A percentile compares a stretch with the other conserved stretches of the same genome.
phyloP scores from a whole-genome alignment of 2,329 filamentous ascomycete genomes.

The Hypoxylon sp. region DNA sequence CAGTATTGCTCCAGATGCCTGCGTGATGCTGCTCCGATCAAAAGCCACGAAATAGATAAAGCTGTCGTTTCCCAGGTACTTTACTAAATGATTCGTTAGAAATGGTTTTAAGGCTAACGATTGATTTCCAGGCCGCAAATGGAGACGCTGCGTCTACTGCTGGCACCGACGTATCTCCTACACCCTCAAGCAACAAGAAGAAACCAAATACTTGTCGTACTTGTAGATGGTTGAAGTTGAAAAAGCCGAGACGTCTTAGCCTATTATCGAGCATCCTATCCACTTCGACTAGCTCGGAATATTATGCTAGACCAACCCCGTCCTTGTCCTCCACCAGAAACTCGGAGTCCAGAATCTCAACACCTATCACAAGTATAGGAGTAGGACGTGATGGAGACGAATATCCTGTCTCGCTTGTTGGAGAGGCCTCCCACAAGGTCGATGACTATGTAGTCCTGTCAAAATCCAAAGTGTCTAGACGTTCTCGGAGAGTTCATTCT shows the following conservation, averaged over 20 bases:
- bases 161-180: slow-evolving; percentile 28
- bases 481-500: not conserved
- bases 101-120: slow-evolving; percentile 19
- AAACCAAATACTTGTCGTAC: slow-evolving; percentile 21
- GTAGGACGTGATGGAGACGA: not conserved
- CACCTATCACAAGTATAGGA: slow-evolving; percentile 13
- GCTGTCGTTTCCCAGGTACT: slow-evolving; percentile 15
- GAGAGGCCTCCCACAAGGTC: not conserved
- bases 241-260: slow-evolving; percentile 30
- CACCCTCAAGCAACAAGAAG: slow-evolving; percentile 9
- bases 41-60: slow-evolving; percentile 19
- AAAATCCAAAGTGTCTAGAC: not conserved
- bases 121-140: slow-evolving; percentile 12
- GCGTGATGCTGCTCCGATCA: slow-evolving; percentile 31
- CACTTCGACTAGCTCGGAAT: slow-evolving; percentile 5
- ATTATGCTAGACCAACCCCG: not conserved
- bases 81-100: not conserved
- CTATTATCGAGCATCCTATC: slow-evolving; percentile 35
- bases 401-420: not conserved
- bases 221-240: slow-evolving; percentile 23
- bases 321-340: slow-evolving; percentile 38
- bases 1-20: slow-evolving; percentile 48
- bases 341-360: slow-evolving; percentile 37
- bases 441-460: not conserved
- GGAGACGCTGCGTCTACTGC: slow-evolving; percentile 1